phyloP scores from a whole-genome alignment of 495 filamentous ascomycete genomes.

The Lasiosphaeris hirsuta region DNA sequence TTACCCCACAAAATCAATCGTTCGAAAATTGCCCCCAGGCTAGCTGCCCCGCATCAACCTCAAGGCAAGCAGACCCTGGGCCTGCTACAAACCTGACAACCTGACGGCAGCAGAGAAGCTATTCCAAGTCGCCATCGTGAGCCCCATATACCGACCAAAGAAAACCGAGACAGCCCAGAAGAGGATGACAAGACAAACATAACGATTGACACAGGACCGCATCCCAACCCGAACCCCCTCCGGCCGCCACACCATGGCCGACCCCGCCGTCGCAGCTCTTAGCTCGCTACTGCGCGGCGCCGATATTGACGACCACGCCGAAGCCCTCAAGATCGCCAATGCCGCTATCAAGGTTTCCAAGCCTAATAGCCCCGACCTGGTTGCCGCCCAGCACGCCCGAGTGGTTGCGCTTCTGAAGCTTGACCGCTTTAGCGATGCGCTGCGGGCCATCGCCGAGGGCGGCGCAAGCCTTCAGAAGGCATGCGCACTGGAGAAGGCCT shows the following conservation, averaged over 20 bases:
- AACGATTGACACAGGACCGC: background rate
- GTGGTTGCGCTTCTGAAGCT: slow-evolving; percentile 86
- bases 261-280: slow-evolving; percentile 47
- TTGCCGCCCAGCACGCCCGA: slow-evolving; percentile 66
- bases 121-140: no score
- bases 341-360: slow-evolving; percentile 70
- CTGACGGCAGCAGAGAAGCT: no score
- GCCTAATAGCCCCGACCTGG: slow-evolving; percentile 50
- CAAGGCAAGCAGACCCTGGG: no score
- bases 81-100: no score
- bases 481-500: slow-evolving; percentile 77
- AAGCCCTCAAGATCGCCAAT: slow-evolving; percentile 45
- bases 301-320: slow-evolving; percentile 46
- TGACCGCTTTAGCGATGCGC: slow-evolving; percentile 87
- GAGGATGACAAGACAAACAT: slow-evolving; percentile 2
- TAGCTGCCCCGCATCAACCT: no score
- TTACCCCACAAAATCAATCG: no score
- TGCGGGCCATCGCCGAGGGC: slow-evolving; percentile 69
- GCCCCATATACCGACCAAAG: background rate
- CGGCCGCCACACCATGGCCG: slow-evolving; percentile 30
- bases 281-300: slow-evolving; percentile 47
- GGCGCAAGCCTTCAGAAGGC: slow-evolving; percentile 62
- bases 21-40: no score
- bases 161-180: background rate
- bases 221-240: background rate